Evolutionary conservation across 2,329 filamentous ascomycete genomes (phyloP).

Genomic region (Venturia carpophila): DNA sequence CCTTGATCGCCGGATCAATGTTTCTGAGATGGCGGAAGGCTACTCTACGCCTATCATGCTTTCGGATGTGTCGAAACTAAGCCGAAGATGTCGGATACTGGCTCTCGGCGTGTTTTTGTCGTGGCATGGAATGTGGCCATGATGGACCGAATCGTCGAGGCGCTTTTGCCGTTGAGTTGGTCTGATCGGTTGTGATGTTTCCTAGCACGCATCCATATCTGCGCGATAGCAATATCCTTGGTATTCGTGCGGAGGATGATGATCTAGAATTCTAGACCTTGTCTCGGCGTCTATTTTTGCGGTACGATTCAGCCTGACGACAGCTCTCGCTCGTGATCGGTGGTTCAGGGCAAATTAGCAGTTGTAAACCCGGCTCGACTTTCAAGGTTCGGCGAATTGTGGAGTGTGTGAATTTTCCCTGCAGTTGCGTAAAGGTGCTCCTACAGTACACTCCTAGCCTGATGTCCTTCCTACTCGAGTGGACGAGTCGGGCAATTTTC

Average conservation of each 20-base stretch:
- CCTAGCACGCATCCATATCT: not conserved
- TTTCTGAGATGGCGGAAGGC: too few species aligned
- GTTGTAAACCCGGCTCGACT: not conserved
- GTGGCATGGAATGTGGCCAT: too few species aligned
- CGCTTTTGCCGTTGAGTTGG: not conserved
- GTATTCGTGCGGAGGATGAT: not conserved
- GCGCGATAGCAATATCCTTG: not conserved
- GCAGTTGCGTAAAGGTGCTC: not conserved
- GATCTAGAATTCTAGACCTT: not conserved
- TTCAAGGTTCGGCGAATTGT: not conserved
- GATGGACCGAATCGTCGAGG: not conserved
- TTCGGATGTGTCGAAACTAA: too few species aligned
- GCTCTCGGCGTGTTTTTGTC: too few species aligned
- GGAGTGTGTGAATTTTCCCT: not conserved
- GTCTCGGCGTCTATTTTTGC: not conserved
- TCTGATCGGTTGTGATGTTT: not conserved
- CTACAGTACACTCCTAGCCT: not conserved
- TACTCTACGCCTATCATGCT: too few species aligned
- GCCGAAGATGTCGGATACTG: too few species aligned
- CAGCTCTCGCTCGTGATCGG: not conserved
- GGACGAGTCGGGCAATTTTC: conserved; percentile 6
- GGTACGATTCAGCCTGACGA: not conserved
- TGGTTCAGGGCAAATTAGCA: not conserved
- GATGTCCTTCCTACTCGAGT: not conserved
- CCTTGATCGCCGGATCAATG: too few species aligned